Base-by-base conservation (phyloP, 495 filamentous ascomycete species). In the Glonium stellatum region DNA sequence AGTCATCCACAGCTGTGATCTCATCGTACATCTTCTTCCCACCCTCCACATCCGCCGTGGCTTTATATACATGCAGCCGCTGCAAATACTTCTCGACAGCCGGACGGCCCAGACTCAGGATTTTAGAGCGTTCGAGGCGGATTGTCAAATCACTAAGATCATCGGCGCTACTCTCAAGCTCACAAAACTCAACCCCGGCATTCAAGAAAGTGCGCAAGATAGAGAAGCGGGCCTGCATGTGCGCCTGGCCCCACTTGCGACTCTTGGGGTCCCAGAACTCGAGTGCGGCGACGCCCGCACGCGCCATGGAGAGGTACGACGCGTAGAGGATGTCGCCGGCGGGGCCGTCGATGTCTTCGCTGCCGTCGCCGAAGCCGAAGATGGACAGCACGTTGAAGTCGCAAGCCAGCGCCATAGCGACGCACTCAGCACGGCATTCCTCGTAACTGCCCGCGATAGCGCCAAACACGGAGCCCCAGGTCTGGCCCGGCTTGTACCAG, bases 401-500 rank as follows among this genome's bases (percentile, higher is more conserved):
- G 72, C 91, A 95, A 67, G 84, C 82, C 19, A 98, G 78, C 13
- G 83, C 87, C 92, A 97, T 96, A 23, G 93, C 93, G 13, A 97
- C 92, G 59, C 91, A 90, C 72, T 95, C 90, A 15, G 86, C 85
- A 41, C 85, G 79, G 67, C 86, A 88, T 70, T 91, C 88, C 72
- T 97, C 92, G 71, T 96, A 97, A 4, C 84, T 85, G 1, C 85
- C 88, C 18, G 91, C 87, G 64, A 95, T 80, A 47, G 87, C 82
- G 13, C 91, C 92, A 65, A 97, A 97, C 1, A 95, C 88, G 19
- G 86, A 88, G 51, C 89, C 87, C 92, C 92, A 97, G 0, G 92
- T 97, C 68, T 97, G 88, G 1, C 89, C 89, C 1, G 90, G 90
- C 70, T 91, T 92, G 73, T 97, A 97, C 82, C 85, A 96, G 5